Evolutionary conservation across 805 yeast genomes (phyloP).

Genomic region (Jamesozyma hellenica): DNA sequence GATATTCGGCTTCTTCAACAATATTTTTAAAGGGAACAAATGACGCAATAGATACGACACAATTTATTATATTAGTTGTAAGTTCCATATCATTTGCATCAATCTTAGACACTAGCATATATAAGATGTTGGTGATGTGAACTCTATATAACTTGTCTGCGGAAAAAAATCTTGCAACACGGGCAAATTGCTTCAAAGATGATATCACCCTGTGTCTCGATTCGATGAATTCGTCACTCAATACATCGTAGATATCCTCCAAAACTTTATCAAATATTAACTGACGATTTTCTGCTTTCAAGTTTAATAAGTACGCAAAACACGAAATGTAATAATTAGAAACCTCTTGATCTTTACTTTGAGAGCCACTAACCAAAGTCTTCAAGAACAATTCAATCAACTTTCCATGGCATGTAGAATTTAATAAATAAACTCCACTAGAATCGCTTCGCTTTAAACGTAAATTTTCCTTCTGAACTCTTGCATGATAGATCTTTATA

Average conservation of each 20-base stretch:
- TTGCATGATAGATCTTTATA: constrained; percentile 48
- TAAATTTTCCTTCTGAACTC: constrained; percentile 41
- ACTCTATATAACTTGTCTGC: constrained; percentile 53
- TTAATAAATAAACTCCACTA: constrained; percentile 19
- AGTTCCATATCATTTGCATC: constrained; percentile 79
- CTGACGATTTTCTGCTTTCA: constrained; percentile 38
- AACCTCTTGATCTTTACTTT: constrained; percentile 53
- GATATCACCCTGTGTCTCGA: constrained; percentile 73
- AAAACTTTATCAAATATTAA: constrained; percentile 44
- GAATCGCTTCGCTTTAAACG: too few species aligned
- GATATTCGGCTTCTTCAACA: constrained; percentile 31
- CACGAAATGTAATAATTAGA: constrained; percentile 50
- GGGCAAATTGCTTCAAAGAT: constrained; percentile 58
- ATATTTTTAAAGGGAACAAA: constrained; percentile 65
- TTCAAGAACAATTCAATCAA: constrained; percentile 38
- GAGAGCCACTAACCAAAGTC: constrained; percentile 58
- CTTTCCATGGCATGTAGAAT: constrained; percentile 26
- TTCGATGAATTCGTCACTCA: constrained; percentile 50
- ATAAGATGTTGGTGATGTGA: constrained; percentile 67
- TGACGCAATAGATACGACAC: constrained; percentile 59
- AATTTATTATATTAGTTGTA: constrained; percentile 56
- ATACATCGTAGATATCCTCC: constrained; percentile 67
- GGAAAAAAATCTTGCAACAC: constrained; percentile 58
- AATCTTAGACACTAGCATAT: constrained; percentile 65
- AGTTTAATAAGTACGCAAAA: constrained; percentile 52